phyloP scores from a whole-genome alignment of 805 yeast species.

The Candida orba region DNA sequence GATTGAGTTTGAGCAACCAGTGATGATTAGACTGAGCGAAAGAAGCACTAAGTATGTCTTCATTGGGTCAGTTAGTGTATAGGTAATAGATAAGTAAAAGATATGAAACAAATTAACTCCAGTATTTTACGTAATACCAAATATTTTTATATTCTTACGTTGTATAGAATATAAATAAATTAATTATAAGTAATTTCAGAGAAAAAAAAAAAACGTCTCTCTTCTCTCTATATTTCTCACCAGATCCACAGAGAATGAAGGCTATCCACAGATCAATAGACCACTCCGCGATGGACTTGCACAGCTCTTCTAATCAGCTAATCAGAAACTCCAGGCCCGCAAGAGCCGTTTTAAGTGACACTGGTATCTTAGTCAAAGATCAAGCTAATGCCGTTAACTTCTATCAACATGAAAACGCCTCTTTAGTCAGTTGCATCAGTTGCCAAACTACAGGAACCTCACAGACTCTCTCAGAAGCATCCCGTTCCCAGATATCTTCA shows the following conservation, averaged over 20 bases:
- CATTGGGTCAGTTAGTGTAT: slow-evolving; percentile 5
- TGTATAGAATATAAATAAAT: no score
- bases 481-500: slow-evolving; percentile 19
- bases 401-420: slow-evolving; percentile 9
- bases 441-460: slow-evolving; percentile 4
- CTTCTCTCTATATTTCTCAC: no score
- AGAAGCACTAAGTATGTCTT: slow-evolving; percentile 9
- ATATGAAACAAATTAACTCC: no score
- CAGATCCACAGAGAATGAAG: no score
- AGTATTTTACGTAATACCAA: no score
- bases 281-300: not conserved
- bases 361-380: slow-evolving; percentile 29
- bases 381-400: slow-evolving; percentile 10
- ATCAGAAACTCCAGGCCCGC: not conserved
- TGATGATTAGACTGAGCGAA: slow-evolving; percentile 46
- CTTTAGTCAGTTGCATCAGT: slow-evolving; percentile 10
- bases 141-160: no score
- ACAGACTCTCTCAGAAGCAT: slow-evolving; percentile 6
- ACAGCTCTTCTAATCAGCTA: not conserved
- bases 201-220: no score
- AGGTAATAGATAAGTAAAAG: no score
- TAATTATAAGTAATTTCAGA: no score
- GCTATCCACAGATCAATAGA: no score
- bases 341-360: slow-evolving; percentile 27
- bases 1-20: slow-evolving; percentile 70